A percentile compares a stretch with the other conserved stretches of the same genome.
These are phyloP conservation scores for Zalaria obscura DNA, from an alignment of 2,329 filamentous ascomycete genomes.

Conservation along the genomic window DNA sequence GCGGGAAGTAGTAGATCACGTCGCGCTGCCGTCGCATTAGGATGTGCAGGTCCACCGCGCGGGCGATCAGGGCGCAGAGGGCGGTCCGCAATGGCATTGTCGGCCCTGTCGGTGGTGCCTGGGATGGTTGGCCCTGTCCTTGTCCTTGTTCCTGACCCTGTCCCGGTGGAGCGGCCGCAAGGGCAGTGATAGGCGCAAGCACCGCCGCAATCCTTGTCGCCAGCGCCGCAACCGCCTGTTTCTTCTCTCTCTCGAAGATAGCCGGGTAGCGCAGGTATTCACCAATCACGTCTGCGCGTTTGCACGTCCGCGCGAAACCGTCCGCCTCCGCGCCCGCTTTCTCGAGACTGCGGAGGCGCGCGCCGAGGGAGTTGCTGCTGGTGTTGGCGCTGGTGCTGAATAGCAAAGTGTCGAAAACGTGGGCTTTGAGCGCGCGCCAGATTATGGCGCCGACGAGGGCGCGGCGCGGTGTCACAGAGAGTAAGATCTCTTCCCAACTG, in stretches of 20 bases:
- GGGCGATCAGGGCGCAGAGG: constrained; percentile 9
- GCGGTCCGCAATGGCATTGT: not conserved
- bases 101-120: no score
- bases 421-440: constrained; percentile 15
- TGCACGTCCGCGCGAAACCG: no score
- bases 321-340: no score
- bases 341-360: not conserved
- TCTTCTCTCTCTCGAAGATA: no score
- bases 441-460: constrained; percentile 15
- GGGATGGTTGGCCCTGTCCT: no score
- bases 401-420: constrained; percentile 14
- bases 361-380: not conserved
- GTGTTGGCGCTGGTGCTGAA: constrained; percentile 6
- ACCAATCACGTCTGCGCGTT: no score
- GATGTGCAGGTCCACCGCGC: constrained; percentile 10
- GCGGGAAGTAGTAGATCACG: constrained; percentile 15
- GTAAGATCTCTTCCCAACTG: constrained; percentile 13
- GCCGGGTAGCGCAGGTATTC: no score
- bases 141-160: no score
- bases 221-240: no score
- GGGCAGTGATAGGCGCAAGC: no score
- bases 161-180: no score
- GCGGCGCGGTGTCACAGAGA: constrained; percentile 5
- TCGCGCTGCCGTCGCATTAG: constrained; percentile 10
- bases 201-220: no score